Percentiles rank a stretch among this genome's conserved stretches.
These are phyloP conservation scores for Fusarium nisikadoi DNA, from an alignment of 2,329 filamentous ascomycete genomes.

Conservation along the genomic window DNA sequence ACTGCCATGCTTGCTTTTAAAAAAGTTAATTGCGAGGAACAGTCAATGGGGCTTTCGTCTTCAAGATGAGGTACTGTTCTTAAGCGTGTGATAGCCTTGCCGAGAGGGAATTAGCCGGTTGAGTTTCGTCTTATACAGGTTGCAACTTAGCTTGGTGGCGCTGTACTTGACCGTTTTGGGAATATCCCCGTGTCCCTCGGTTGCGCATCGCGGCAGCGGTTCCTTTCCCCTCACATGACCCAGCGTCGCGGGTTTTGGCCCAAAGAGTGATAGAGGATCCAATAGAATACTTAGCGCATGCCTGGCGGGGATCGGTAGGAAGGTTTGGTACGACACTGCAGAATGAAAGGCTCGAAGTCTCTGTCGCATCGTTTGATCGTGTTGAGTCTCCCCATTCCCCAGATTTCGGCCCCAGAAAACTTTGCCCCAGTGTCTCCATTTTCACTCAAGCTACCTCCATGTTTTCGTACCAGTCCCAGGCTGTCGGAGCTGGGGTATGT, in stretches of 20 bases:
- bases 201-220: background rate
- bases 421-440: background rate
- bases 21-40: background rate
- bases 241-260: background rate
- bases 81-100: background rate
- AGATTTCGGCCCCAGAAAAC: background rate
- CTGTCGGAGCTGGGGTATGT: background rate
- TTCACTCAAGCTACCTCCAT: background rate
- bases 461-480: background rate
- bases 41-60: background rate
- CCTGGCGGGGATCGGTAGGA: background rate
- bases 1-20: background rate
- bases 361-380: background rate
- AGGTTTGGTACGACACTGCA: background rate
- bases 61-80: too few relatives aligned
- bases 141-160: background rate
- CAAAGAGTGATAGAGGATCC: background rate
- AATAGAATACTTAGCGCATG: background rate
- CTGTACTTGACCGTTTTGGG: background rate
- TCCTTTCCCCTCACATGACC: background rate
- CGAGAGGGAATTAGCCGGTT: background rate
- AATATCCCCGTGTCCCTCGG: constrained; percentile 2
- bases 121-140: background rate
- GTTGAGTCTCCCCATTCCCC: background rate
- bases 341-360: background rate